Percentiles rank a stretch among this genome's conserved stretches.
These are phyloP conservation scores for Penicillium bovifimosum DNA, from an alignment of 495 filamentous ascomycete genomes.

Conservation along the genomic window DNA sequence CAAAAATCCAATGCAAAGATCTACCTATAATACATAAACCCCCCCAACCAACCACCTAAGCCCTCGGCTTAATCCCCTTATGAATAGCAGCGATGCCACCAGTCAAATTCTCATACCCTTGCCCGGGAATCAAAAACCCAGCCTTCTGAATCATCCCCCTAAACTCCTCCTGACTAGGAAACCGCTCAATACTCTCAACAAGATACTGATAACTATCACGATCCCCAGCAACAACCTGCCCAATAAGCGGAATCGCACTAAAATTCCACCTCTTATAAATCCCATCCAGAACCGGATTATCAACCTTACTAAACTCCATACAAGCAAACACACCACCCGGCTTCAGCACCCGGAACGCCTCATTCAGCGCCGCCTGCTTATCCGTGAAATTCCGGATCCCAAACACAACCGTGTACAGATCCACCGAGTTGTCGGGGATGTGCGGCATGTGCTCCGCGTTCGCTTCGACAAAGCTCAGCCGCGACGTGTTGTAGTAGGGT, in stretches of 20 bases:
- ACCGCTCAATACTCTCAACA: conserved; percentile 94
- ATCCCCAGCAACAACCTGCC: conserved; percentile 90
- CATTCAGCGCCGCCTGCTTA: conserved; percentile 69
- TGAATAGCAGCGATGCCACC: conserved; percentile 92
- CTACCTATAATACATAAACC: conserved; percentile 2
- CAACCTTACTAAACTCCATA: conserved; percentile 87
- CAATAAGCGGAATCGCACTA: conserved; percentile 86
- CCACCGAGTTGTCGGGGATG: conserved; percentile 60
- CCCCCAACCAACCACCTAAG: conserved; percentile 14
- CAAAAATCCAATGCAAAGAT: conserved; percentile 1
- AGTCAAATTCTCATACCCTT: conserved; percentile 82
- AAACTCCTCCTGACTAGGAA: conserved; percentile 81
- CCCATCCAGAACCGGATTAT: conserved; percentile 66
- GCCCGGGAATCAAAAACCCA: conserved; percentile 77
- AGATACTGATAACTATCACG: conserved; percentile 96
- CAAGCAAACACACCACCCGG: conserved; percentile 96
- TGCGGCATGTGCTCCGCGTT: conserved; percentile 77
- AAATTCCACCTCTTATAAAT: conserved; percentile 97
- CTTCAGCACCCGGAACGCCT: conserved; percentile 83
- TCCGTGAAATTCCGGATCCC: conserved; percentile 95
- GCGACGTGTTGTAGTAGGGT: conserved; percentile 50
- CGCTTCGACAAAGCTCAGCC: conserved; percentile 76
- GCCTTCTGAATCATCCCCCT: conserved; percentile 81
- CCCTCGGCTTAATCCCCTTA: conserved; percentile 85
- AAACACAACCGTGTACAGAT: conserved; percentile 96